phyloP scores from a whole-genome alignment of 192 early-diverging fungal genomes.

The Backusella australiensis region DNA sequence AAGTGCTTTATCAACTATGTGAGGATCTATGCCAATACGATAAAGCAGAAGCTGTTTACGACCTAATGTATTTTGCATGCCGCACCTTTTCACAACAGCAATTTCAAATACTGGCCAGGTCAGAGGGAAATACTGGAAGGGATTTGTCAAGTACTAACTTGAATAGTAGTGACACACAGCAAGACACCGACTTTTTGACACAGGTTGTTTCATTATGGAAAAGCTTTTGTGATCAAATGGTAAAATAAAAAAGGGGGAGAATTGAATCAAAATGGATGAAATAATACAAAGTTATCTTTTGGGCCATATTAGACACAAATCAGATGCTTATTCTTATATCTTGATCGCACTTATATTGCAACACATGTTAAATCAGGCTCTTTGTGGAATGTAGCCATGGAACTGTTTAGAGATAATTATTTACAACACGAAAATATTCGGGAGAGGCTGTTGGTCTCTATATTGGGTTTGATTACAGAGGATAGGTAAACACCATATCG shows the following conservation, averaged over 20 bases:
- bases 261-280: background rate
- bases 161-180: background rate
- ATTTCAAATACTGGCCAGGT: conserved; percentile 5
- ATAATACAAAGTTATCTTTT: background rate
- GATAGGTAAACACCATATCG: background rate
- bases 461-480: conserved; percentile 1
- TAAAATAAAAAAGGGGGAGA: background rate
- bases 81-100: background rate
- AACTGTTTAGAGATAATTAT: conserved; percentile 8
- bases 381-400: conserved; percentile 13
- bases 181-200: background rate
- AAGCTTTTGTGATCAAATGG: conserved; percentile 14
- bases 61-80: background rate
- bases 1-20: conserved; percentile 70
- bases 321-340: conserved; percentile 8
- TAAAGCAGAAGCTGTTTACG: background rate
- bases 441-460: background rate
- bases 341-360: conserved; percentile 15
- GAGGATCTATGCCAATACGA: conserved; percentile 21
- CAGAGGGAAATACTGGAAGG: background rate
- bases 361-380: conserved; percentile 5
- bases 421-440: background rate
- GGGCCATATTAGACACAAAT: background rate
- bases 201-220: conserved; percentile 9
- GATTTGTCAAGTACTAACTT: background rate